Conservation (phyloP, 2,329 filamentous ascomycete species). For the Pezizomycotina sp. region DNA sequence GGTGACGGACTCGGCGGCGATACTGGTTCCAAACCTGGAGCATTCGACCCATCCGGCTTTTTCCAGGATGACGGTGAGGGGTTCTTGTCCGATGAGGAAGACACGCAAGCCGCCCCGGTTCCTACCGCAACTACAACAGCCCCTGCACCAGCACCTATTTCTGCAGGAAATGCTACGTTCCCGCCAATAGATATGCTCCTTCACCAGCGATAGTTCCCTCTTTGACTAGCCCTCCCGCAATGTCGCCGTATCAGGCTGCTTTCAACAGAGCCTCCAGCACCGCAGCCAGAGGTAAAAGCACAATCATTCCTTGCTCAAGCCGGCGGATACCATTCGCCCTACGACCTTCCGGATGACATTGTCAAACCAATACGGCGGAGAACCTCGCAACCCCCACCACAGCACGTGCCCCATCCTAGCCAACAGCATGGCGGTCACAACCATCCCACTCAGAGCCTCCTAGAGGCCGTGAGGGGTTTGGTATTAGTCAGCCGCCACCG, state of each 20-base stretch:
- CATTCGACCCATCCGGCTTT: constrained; percentile 47
- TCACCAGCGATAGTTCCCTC: constrained; percentile 4
- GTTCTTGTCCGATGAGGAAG: constrained; percentile 55
- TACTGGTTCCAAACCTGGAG: constrained; percentile 32
- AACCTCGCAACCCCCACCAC: too few relatives aligned
- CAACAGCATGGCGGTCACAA: constrained; percentile 31
- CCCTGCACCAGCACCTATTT: constrained; percentile 21
- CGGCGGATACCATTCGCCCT: constrained; percentile 82
- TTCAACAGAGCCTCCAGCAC: constrained; percentile 27
- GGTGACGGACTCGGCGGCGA: constrained; percentile 44
- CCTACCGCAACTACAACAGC: constrained; percentile 24
- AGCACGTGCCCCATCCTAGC: constrained; percentile 42
- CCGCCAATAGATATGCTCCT: constrained; percentile 28
- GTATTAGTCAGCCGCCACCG: constrained; percentile 21
- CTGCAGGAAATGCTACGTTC: constrained; percentile 21
- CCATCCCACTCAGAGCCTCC: constrained; percentile 38
- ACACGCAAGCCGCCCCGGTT: constrained; percentile 22
- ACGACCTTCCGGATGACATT: constrained; percentile 84
- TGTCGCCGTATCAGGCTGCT: constrained; percentile 21
- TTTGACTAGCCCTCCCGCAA: constrained; percentile 21
- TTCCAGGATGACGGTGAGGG: constrained; percentile 75
- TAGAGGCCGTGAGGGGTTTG: constrained; percentile 45
- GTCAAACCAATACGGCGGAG: constrained; percentile 49
- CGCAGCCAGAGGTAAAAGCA: constrained; percentile 38
- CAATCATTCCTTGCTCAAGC: constrained; percentile 90